Conservation (phyloP, 345 rosid species). For the Linum tenue region DNA sequence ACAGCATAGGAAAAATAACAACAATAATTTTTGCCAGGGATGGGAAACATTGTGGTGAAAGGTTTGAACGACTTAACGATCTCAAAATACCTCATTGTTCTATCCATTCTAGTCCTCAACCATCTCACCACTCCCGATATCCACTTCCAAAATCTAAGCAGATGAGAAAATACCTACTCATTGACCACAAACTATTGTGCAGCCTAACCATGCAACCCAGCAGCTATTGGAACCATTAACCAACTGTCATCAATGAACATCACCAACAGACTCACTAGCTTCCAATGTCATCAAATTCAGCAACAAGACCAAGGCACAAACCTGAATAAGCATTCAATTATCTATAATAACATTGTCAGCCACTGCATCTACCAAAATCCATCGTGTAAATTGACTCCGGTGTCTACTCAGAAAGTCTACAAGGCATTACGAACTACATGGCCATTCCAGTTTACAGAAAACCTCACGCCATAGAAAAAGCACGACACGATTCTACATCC, state of each 20-base stretch:
- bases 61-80: too few species aligned
- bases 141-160: too few species aligned
- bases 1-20: too few species aligned
- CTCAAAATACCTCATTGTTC: too few species aligned
- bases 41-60: too few species aligned
- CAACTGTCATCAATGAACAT: neutral
- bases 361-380: neutral
- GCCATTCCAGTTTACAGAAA: neutral
- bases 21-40: too few species aligned
- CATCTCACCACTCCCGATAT: too few species aligned
- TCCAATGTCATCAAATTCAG: neutral
- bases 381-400: neutral
- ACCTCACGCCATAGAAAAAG: neutral
- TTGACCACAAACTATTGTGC: neutral
- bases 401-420: neutral
- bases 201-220: neutral
- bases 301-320: neutral
- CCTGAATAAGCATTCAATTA: neutral
- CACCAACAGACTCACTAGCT: too few species aligned
- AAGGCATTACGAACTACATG: neutral
- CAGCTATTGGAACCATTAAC: neutral
- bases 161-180: neutral
- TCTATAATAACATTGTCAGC: neutral
- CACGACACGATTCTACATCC: too few species aligned
- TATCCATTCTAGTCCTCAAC: too few species aligned